phyloP scores from a whole-genome alignment of 345 rosid species.

The Lumnitzera racemosa region DNA sequence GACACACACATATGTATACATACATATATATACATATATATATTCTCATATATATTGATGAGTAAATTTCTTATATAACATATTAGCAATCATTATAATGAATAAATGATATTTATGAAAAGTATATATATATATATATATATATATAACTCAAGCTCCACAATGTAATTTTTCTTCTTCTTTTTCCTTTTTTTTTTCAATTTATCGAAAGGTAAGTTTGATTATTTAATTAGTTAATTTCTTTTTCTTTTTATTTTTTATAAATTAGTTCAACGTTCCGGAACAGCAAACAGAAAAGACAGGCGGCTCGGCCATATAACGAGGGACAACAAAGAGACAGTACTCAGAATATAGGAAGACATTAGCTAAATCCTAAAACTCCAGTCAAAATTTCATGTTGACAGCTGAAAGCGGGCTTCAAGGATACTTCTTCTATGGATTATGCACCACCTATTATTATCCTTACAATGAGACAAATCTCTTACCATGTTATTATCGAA shows the following conservation, averaged over 20 bases:
- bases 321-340: conserved; percentile 40
- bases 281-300: conserved; percentile 3
- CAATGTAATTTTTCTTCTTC: no score
- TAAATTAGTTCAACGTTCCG: not conserved
- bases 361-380: conserved; percentile 20
- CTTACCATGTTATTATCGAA: conserved; percentile 27
- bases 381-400: conserved; percentile 20
- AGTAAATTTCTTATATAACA: no score
- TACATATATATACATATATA: no score
- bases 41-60: no score
- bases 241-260: no score
- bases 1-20: no score
- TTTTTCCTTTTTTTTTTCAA: no score
- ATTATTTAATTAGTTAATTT: not conserved
- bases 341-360: conserved; percentile 23
- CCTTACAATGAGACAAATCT: not conserved
- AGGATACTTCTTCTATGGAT: not conserved
- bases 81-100: no score
- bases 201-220: conserved; percentile 4
- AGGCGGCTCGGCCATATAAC: conserved; percentile 10
- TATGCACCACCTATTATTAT: conserved; percentile 3
- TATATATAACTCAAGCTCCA: no score
- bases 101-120: no score
- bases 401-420: not conserved
- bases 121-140: no score